These are phyloP conservation scores for Huntiella omanensis DNA, from an alignment of 2,329 filamentous ascomycete genomes.

Conservation along the genomic window DNA sequence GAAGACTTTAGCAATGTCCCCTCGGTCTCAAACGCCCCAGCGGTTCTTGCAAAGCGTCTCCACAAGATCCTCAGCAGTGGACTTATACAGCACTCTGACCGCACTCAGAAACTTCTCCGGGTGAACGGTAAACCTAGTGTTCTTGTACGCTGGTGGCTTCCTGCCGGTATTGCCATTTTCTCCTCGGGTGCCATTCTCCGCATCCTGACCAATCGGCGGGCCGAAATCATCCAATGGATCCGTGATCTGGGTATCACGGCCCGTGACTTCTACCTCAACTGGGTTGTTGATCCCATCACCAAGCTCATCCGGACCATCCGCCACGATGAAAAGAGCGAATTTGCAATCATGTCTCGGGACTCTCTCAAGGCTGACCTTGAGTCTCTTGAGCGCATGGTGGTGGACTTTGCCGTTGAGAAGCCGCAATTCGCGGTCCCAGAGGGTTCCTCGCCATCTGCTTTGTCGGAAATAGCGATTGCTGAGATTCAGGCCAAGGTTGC, in stretches of 20 bases:
- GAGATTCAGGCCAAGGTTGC: slow-evolving; percentile 63
- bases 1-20: slow-evolving; percentile 18
- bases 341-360: slow-evolving; percentile 89
- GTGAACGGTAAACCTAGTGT: slow-evolving; percentile 58
- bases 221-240: slow-evolving; percentile 65
- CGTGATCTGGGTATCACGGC: slow-evolving; percentile 58
- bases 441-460: slow-evolving; percentile 15
- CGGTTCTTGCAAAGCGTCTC: slow-evolving; percentile 46
- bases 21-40: slow-evolving; percentile 26
- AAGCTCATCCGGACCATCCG: slow-evolving; percentile 82
- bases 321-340: slow-evolving; percentile 80
- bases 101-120: slow-evolving; percentile 34
- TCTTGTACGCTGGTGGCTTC: slow-evolving; percentile 77
- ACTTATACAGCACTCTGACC: slow-evolving; percentile 45
- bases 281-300: slow-evolving; percentile 71
- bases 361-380: slow-evolving; percentile 79
- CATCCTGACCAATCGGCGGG: slow-evolving; percentile 53
- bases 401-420: slow-evolving; percentile 81
- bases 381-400: slow-evolving; percentile 91
- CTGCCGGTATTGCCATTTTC: slow-evolving; percentile 48
- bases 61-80: slow-evolving; percentile 48
- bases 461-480: slow-evolving; percentile 47
- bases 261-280: slow-evolving; percentile 88
- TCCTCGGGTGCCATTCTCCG: slow-evolving; percentile 78
- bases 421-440: slow-evolving; percentile 34